Evolutionary conservation across 257 asterid species (phyloP).

Genomic region (Nicotiana undulata): DNA sequence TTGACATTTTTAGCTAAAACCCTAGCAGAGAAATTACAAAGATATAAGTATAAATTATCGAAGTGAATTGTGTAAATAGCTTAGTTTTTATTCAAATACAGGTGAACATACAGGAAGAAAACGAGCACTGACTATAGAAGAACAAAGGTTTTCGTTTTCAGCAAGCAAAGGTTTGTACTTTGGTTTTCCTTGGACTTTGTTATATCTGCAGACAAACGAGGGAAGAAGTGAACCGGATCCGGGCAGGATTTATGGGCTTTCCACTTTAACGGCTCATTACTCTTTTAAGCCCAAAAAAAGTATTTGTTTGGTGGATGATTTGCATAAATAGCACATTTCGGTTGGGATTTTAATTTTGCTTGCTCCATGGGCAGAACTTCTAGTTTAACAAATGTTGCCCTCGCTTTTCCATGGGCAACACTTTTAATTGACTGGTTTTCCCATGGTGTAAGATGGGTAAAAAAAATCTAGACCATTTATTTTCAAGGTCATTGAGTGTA

Average conservation of each 20-base stretch:
- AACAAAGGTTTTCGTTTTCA: conserved; percentile 7
- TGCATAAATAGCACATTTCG: no score
- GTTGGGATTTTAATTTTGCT: no score
- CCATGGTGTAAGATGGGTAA: no score
- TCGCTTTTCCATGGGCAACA: no score
- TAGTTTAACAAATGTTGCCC: no score
- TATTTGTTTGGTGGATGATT: no score
- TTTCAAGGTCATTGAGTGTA: no score
- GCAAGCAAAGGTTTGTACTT: conserved; percentile 3
- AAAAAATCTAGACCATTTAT: no score
- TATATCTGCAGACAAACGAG: neutral
- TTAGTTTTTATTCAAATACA: neutral
- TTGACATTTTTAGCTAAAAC: conserved; percentile 20
- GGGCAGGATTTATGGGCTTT: neutral
- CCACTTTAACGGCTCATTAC: neutral
- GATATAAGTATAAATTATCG: neutral
- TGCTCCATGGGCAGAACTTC: no score
- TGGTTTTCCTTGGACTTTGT: neutral
- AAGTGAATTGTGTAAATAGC: neutral
- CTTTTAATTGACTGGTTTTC: no score
- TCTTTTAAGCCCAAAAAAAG: neutral
- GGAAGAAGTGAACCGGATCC: neutral
- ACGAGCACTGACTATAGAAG: neutral
- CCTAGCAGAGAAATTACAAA: conserved; percentile 12
- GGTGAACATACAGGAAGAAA: neutral